Base-by-base conservation (phyloP, 2,329 filamentous ascomycete species). In the Chaetomiaceae sp. region DNA sequence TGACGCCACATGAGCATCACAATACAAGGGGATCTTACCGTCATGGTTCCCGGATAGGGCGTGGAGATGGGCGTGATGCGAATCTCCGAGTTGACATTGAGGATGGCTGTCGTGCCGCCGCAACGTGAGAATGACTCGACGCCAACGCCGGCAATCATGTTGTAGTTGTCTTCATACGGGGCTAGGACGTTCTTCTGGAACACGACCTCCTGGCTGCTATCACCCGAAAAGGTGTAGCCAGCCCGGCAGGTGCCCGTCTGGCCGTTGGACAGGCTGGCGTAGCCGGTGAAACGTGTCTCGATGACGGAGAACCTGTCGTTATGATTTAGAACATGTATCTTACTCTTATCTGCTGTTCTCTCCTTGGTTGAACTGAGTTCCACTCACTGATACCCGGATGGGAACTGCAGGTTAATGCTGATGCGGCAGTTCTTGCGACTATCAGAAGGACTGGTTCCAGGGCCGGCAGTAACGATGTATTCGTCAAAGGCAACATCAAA, bases 401-500 rank as follows among this genome's bases (percentile, higher is more conserved):
- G 60, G 50, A 61, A 63, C 51, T 55, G 38, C 14, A 63, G 50
- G 54, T 62, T 63, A 53, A 62, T 60, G 50, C 55, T 59, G 43
- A 63, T 53, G 33, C 61, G 60, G 54, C 61, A 63, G 55, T 62
- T 65, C 57, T 60, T 62, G 57, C 59, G 58, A 45, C 52, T 52
- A 8, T 58, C 52, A 19, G 52, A 27, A 23, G 61, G 60, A 44
- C 60, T 51, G 33, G 45, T 60, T 49, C 62, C 65, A 6, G 63
- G 62, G 31, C 64, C 64, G 38, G 63, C 55, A 27, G 60, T 60
- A 38, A 65, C 59, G 44, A 59, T 56, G 14, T 58, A 58, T 50
- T 62, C 57, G 53, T 65, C 61, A 53, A 65, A 62, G 50, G 63
- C 60, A 38, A 65, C 64, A 53, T 64, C 59, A 41, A 64, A 60